Conservation (phyloP, 768 basidiomycete genomes). For the Suillus brevipes region DNA sequence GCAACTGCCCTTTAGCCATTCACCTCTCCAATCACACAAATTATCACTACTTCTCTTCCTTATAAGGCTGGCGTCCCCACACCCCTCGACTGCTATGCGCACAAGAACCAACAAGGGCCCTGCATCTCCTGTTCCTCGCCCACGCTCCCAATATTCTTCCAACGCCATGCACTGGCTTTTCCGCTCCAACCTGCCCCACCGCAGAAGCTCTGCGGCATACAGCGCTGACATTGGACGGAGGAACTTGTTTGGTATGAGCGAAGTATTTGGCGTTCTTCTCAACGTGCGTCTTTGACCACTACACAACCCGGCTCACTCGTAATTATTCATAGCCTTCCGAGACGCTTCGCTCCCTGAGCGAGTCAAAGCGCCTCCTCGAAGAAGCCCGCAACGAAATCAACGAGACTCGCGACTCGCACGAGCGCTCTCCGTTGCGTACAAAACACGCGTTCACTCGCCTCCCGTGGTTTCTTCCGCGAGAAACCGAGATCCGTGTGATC, state of each 20-base stretch:
- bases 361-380: constrained; percentile 72
- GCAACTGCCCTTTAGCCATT: constrained; percentile 8
- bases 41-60: constrained; percentile 15
- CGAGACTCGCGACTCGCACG: constrained; percentile 55
- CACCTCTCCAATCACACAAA: constrained; percentile 7
- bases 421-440: constrained; percentile 56
- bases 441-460: constrained; percentile 79
- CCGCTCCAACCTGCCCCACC: constrained; percentile 66
- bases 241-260: constrained; percentile 78
- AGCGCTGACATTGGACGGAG: constrained; percentile 63
- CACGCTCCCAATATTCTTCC: constrained; percentile 23
- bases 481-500: constrained; percentile 63
- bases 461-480: constrained; percentile 72
- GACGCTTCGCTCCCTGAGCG: constrained; percentile 76
- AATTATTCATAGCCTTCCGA: constrained; percentile 59
- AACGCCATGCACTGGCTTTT: constrained; percentile 71
- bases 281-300: constrained; percentile 51
- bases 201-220: constrained; percentile 58
- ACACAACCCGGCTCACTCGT: constrained; percentile 14
- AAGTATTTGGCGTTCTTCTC: constrained; percentile 71
- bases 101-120: constrained; percentile 23
- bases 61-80: constrained; percentile 13
- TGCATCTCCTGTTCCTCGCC: constrained; percentile 25
- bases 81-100: constrained; percentile 23
- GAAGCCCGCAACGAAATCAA: constrained; percentile 75